phyloP scores from a whole-genome alignment of 169 alveolate genomes.

The Prorocentrum cordatum region DNA sequence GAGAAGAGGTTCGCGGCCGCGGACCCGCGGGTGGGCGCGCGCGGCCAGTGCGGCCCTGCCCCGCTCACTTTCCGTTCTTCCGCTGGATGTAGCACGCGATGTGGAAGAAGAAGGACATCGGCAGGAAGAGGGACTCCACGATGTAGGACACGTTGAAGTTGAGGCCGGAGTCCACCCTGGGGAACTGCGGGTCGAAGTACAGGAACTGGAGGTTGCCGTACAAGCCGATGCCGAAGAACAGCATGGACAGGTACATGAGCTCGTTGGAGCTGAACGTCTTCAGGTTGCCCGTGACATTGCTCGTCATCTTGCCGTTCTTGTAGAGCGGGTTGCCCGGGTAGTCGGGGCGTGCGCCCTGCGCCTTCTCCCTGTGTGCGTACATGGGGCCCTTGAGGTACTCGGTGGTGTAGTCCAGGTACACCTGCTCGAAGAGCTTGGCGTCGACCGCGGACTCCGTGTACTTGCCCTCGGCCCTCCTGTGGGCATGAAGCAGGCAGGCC shows the following conservation, averaged over 20 bases:
- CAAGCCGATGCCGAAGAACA: slow-evolving; percentile 36
- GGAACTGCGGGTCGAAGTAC: slow-evolving; percentile 63
- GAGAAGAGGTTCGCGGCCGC: too few relatives aligned
- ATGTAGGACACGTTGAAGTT: slow-evolving; percentile 49
- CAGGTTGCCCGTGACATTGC: not conserved
- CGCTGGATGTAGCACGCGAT: slow-evolving; percentile 70
- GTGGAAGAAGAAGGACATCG: slow-evolving; percentile 66
- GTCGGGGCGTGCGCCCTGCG: slow-evolving; percentile 44
- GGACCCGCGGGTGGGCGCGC: too few relatives aligned
- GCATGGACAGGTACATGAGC: slow-evolving; percentile 38
- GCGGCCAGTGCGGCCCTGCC: too few relatives aligned
- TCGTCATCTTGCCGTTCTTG: not conserved
- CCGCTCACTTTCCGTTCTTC: too few relatives aligned
- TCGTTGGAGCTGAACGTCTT: slow-evolving; percentile 43
- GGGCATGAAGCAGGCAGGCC: too few relatives aligned
- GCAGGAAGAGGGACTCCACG: slow-evolving; percentile 54
- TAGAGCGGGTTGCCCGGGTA: slow-evolving; percentile 63
- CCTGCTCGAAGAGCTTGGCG: slow-evolving; percentile 50
- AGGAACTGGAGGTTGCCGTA: slow-evolving; percentile 41
- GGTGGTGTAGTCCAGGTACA: slow-evolving; percentile 57
- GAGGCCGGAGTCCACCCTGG: slow-evolving; percentile 29
- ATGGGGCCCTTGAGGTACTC: slow-evolving; percentile 68
- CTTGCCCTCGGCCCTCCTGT: too few relatives aligned
- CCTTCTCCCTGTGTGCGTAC: slow-evolving; percentile 49
- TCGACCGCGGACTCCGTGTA: slow-evolving; percentile 28